These are phyloP conservation scores for Tuctoria greenei DNA, from an alignment of 176 grass and related monocot genomes.

Conservation along the genomic window DNA sequence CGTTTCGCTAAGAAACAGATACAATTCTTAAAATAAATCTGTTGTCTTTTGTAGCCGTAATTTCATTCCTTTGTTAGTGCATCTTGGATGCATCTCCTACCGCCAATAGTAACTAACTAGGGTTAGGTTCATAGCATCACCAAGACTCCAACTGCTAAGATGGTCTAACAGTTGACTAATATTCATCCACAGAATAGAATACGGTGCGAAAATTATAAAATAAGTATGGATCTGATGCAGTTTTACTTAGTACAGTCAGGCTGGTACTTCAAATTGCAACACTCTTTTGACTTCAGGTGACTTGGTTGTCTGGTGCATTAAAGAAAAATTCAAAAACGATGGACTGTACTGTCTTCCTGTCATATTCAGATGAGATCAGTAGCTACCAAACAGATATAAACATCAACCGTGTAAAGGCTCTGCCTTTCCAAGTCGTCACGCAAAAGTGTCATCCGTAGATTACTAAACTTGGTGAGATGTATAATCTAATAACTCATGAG, in stretches of 20 bases:
- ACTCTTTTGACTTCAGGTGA: not conserved
- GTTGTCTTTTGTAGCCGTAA: not conserved
- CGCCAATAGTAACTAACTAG: not conserved
- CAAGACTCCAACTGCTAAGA: not conserved
- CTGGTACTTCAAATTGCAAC: not conserved
- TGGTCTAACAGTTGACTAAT: not conserved
- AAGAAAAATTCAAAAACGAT: not conserved
- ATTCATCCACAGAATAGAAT: constrained; percentile 9
- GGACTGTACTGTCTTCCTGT: not conserved
- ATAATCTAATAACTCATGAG: constrained; percentile 5
- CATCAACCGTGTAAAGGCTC: not conserved
- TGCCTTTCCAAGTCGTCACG: constrained; percentile 41
- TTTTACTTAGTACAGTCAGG: not conserved
- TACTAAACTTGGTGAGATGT: constrained; percentile 18
- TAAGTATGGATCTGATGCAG: not conserved
- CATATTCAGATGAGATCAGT: constrained; percentile 20
- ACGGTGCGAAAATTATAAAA: not conserved
- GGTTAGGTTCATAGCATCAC: constrained; percentile 14
- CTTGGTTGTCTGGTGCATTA: not conserved
- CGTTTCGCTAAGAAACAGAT: constrained; percentile 15
- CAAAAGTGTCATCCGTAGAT: not conserved
- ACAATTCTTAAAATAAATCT: not conserved
- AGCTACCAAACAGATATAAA: not conserved
- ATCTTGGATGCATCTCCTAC: not conserved
- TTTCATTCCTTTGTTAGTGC: not conserved